phyloP scores from a whole-genome alignment of 2,329 filamentous ascomycete genomes.

The Clarireedia sp. region DNA sequence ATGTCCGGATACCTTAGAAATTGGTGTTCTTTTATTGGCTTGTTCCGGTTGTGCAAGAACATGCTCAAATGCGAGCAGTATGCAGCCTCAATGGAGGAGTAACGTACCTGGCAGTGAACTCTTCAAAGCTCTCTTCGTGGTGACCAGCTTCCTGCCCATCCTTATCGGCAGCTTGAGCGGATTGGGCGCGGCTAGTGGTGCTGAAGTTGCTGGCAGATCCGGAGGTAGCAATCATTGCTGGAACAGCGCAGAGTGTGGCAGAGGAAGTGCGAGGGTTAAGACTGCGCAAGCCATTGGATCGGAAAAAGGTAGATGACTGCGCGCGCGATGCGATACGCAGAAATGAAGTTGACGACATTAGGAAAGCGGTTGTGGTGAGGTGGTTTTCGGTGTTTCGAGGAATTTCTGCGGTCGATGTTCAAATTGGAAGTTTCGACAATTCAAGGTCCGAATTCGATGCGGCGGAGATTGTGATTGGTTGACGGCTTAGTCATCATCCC shows the following conservation, averaged over 20 bases:
- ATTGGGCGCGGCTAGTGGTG: constrained; percentile 44
- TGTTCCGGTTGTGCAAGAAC: constrained; percentile 18
- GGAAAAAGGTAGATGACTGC: constrained; percentile 51
- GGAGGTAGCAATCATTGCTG: constrained; percentile 43
- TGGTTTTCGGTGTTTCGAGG: constrained; percentile 3
- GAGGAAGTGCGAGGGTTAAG: constrained; percentile 45
- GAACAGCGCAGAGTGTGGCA: constrained; percentile 43
- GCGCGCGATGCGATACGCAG: constrained; percentile 65
- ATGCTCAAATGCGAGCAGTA: constrained; percentile 17
- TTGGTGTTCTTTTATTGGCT: constrained; percentile 24
- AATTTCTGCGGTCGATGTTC: constrained; percentile 11
- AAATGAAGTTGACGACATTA: constrained; percentile 60
- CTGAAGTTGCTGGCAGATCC: constrained; percentile 50
- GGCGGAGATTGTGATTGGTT: constrained; percentile 1
- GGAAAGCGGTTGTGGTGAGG: constrained; percentile 23
- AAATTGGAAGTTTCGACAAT: constrained; percentile 7
- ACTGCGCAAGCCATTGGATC: constrained; percentile 52
- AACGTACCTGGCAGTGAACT: constrained; percentile 89
- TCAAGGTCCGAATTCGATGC: neutral
- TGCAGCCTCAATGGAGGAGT: constrained; percentile 17
- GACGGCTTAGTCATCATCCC: neutral
- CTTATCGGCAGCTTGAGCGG: constrained; percentile 34
- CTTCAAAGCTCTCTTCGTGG: constrained; percentile 96
- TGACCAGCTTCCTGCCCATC: constrained; percentile 50
- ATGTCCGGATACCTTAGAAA: constrained; percentile 32